These are phyloP conservation scores for Fusarium sublunatum DNA, from an alignment of 2,329 filamentous ascomycete genomes.

Conservation along the genomic window DNA sequence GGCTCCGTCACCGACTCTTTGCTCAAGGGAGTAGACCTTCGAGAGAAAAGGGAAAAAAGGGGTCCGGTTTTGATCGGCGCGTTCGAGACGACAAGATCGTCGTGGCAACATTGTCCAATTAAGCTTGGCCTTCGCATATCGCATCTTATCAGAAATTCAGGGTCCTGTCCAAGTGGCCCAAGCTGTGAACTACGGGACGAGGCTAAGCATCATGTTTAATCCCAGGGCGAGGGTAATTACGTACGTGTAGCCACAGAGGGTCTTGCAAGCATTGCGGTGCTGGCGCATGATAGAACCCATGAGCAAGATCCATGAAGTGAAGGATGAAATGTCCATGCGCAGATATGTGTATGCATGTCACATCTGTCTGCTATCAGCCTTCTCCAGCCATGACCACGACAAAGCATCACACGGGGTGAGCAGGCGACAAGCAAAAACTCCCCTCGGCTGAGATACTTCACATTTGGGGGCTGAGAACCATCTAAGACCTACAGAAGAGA, in stretches of 20 bases:
- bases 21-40: constrained; percentile 1
- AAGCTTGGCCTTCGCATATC: constrained; percentile 21
- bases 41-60: constrained; percentile 11
- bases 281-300: constrained; percentile 2
- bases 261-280: constrained; percentile 5
- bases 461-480: neutral
- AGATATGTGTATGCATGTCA: neutral
- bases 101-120: constrained; percentile 13
- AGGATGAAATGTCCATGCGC: constrained; percentile 7
- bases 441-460: neutral
- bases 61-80: constrained; percentile 14
- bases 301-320: constrained; percentile 4
- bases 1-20: constrained; percentile 31
- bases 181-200: constrained; percentile 25
- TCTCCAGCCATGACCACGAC: neutral
- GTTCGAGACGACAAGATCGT: constrained; percentile 30
- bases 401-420: constrained; percentile 1
- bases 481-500: neutral
- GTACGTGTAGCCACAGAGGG: constrained; percentile 14
- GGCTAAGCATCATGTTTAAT: constrained; percentile 14
- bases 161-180: constrained; percentile 36
- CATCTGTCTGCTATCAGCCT: neutral
- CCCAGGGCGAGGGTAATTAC: constrained; percentile 11
- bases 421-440: neutral
- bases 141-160: constrained; percentile 31